Evolutionary conservation across 1,284 basidiomycete genomes (phyloP), one percentile per base, ranked within the genome.

Genomic region (Jaminaea rosea): DNA sequence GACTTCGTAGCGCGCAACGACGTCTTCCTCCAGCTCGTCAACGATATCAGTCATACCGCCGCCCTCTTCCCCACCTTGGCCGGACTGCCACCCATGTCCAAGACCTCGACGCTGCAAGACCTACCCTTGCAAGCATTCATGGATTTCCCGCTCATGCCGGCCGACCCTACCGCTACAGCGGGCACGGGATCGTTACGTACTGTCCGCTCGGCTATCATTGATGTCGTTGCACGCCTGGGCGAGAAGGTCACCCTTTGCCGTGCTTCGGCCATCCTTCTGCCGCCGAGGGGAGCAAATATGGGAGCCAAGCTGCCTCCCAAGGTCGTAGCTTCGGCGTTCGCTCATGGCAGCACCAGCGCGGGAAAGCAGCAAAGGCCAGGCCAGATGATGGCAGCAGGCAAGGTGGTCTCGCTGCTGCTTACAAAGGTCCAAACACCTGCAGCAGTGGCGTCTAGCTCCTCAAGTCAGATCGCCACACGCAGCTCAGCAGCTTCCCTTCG

Each of bases 1-100:
- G 92, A 97, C 76, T 96, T 96, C 74, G 92, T 96, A 11, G 88
- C 84, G 15, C 79, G 88, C 60, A 93, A 90, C 70, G 82, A 86
- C 53, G 79, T 92, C 8, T 97, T 97, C 69, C 79, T 81, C 6
- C 80, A 80, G 53, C 81, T 93, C 26, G 84, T 87, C 11, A 79
- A 81, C 32, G 84, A 89, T 60, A 84, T 96, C 60, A 86, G 89
- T 2, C 84, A 89, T 65, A 91, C 89, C 1, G 83, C 86, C 24
- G 90, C 91, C 1, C 87, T 85, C 73, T 79, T 89, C 49, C 77
- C 82, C 0, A 85, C 88, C 2, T 37, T 73, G 0, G 51, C 62
- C 0, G 45, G 46, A 5, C n/a, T 6, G 4, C 26, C 9, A 17
- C n/a, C 39, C 9, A 23, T 13, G 29, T n/a, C 26, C 39, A 15